Percentiles rank a stretch among this genome's conserved stretches.
Conservation (phyloP, 306 rosid genomes). For the Coriaria nepalensis region DNA sequence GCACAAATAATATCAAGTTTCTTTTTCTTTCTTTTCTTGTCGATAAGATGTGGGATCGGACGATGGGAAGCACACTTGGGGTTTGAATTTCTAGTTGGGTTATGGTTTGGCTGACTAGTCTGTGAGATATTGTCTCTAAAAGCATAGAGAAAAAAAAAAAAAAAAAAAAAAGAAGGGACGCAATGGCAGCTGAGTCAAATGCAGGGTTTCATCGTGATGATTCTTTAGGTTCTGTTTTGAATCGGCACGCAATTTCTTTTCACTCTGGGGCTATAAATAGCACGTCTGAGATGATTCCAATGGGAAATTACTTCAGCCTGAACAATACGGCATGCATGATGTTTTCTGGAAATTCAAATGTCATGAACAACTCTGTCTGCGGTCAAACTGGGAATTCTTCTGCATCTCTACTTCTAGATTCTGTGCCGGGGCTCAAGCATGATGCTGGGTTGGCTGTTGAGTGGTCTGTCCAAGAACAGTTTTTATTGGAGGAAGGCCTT, state of each 20-base stretch:
- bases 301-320: constrained; percentile 54
- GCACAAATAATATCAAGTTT: neutral
- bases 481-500: constrained; percentile 76
- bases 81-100: constrained; percentile 16
- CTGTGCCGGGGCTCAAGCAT: constrained; percentile 81
- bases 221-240: constrained; percentile 39
- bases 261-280: constrained; percentile 65
- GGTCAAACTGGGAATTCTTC: constrained; percentile 47
- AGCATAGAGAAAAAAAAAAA: too few species aligned
- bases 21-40: too few species aligned
- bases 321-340: constrained; percentile 41
- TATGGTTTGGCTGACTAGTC: constrained; percentile 25
- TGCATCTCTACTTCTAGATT: constrained; percentile 63
- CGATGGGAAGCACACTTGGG: neutral
- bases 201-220: constrained; percentile 51
- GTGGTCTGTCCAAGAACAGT: constrained; percentile 92
- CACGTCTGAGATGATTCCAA: constrained; percentile 67
- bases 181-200: constrained; percentile 79
- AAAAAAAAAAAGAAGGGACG: neutral
- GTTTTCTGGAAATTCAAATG: constrained; percentile 47
- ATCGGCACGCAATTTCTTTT: constrained; percentile 71
- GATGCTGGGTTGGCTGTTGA: constrained; percentile 89
- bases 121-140: constrained; percentile 2
- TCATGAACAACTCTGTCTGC: constrained; percentile 39
- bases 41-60: too few species aligned